Percentiles rank a stretch among this genome's conserved stretches.
Evolutionary conservation across 108 stramenopile genomes (phyloP).

Genomic region (Cyclostephanos invisitatus): DNA sequence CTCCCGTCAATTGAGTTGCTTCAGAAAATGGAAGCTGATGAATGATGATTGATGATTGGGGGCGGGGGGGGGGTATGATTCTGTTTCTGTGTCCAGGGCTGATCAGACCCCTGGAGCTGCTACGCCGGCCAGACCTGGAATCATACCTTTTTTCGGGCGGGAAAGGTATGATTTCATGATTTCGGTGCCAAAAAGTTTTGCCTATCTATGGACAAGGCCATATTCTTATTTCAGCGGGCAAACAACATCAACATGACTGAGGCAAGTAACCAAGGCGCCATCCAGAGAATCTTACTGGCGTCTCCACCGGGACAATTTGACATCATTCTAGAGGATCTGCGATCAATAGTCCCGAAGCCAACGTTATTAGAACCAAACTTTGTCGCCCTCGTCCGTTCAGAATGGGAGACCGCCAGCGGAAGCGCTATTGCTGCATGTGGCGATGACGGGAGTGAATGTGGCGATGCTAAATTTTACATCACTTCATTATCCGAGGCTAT

Average conservation of each 20-base stretch:
- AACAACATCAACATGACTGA: neutral
- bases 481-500: constrained; percentile 20
- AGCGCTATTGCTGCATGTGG: constrained; percentile 10
- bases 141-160: no score
- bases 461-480: constrained; percentile 7
- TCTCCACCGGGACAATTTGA: constrained; percentile 67
- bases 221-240: no score
- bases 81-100: no score
- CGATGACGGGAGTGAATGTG: constrained; percentile 5
- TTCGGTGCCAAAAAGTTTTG: no score
- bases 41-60: no score
- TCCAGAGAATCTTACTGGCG: constrained; percentile 35
- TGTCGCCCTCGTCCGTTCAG: constrained; percentile 21
- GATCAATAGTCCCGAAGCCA: constrained; percentile 16
- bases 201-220: no score
- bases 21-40: no score
- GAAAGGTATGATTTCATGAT: no score
- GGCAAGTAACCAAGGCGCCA: constrained; percentile 9
- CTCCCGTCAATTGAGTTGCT: no score
- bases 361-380: constrained; percentile 7
- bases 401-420: constrained; percentile 28
- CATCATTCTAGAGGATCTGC: constrained; percentile 44
- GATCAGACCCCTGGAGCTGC: no score
- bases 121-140: no score
- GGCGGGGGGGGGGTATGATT: no score